These are phyloP conservation scores for Pezicula carpinea DNA, from an alignment of 2,329 filamentous ascomycete genomes.

Conservation along the genomic window DNA sequence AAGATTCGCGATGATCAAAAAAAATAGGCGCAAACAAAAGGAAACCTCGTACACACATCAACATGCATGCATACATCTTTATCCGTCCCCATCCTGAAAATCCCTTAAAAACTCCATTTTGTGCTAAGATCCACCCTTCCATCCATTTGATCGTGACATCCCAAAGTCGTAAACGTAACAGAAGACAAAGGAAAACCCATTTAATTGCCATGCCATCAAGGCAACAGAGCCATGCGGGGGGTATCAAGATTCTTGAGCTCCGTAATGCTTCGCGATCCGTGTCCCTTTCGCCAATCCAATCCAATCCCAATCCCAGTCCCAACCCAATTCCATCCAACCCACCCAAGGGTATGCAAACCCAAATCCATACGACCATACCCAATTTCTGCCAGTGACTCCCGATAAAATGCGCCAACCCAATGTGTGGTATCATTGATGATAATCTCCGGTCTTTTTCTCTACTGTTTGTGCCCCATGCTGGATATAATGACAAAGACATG, in stretches of 20 bases:
- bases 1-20: no score
- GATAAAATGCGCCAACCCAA: not conserved
- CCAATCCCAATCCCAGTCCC: not conserved
- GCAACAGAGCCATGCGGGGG: not conserved
- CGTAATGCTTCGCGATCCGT: not conserved
- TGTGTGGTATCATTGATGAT: not conserved
- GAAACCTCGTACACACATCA: no score
- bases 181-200: no score
- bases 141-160: no score
- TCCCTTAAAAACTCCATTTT: no score
- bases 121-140: no score
- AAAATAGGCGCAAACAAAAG: no score
- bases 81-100: no score
- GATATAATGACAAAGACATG: no score
- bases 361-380: not conserved
- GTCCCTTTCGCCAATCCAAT: not conserved
- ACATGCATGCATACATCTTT: no score
- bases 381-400: not conserved
- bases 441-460: not conserved
- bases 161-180: no score
- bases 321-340: not conserved
- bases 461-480: no score
- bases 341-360: not conserved
- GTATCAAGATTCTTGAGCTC: not conserved
- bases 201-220: not conserved